Base-by-base conservation (phyloP, 495 filamentous ascomycete species). In the Aspergillus nidulans region DNA sequence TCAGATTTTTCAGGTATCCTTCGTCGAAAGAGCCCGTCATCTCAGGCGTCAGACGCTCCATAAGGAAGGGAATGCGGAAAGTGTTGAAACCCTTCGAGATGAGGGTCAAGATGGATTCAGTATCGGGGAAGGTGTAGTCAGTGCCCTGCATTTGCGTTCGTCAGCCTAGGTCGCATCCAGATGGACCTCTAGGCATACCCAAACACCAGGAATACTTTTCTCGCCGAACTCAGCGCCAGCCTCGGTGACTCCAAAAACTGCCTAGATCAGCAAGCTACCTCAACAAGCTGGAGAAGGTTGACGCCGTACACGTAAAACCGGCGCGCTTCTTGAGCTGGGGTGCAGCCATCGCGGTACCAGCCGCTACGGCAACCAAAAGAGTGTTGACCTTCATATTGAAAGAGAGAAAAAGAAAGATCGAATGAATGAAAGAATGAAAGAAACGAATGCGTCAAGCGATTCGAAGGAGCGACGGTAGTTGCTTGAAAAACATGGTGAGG, bases 61-160 rank as follows among this genome's bases (percentile, higher is more conserved):
- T 89, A 67, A 84, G 66, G 70, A 88, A 82, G 1, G 81, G 77
- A 45, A 90, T 72, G 41, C 85, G 83, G 78, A 89, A 88, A 53
- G 78, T 80, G 68, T 88, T 90, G 73, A 85, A 80, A 16, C 86
- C 86, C 28, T 76, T 75, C 55, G 72, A 72, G 25, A 84, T 72
- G 65, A 88, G 73, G n/a, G 77, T 79, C 74, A 82, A 53, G 47
- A 85, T 79, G 57, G 74, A 70, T 24, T 71, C 68, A 16, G 77
- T 74, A 21, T 72, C 75, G 4, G 83, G 83, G 81, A 81, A 85
- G 43, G 71, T 81, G 68, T 83, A 86, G 64, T 84, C 77, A 23
- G 76, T 82, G 36, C 74, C 79, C 15, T 47, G 30, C 9, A 34
- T n/a, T 5, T 9, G 6, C 12, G 24, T n/a, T 34, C 19, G 15